phyloP scores from a whole-genome alignment of 805 yeast genomes.

The Dipodascus geniculatus region DNA sequence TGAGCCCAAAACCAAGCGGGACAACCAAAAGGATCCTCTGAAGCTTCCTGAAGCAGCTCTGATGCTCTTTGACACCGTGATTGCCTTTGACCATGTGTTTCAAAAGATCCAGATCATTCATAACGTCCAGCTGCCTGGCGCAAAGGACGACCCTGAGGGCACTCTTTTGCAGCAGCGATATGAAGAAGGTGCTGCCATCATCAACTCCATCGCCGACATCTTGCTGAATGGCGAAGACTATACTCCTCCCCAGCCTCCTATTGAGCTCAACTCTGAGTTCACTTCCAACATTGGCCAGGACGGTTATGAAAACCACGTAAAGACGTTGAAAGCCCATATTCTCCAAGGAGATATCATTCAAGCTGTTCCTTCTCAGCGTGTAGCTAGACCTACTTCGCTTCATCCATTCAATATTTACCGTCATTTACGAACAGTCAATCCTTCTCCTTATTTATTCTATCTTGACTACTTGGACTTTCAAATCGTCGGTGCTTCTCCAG shows the following conservation, averaged over 20 bases:
- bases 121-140: constrained; percentile 44
- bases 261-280: constrained; percentile 55
- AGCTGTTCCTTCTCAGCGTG: constrained; percentile 96
- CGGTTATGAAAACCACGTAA: constrained; percentile 82
- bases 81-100: constrained; percentile 89
- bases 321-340: constrained; percentile 65
- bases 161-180: constrained; percentile 29
- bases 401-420: constrained; percentile 96
- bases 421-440: constrained; percentile 90
- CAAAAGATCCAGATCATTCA: constrained; percentile 86
- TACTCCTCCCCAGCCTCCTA: constrained; percentile 64
- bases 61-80: constrained; percentile 82
- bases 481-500: constrained; percentile 96
- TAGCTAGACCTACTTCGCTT: constrained; percentile 85
- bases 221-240: constrained; percentile 25
- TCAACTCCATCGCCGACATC: constrained; percentile 36
- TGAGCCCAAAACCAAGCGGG: constrained; percentile 78
- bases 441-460: constrained; percentile 93
- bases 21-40: constrained; percentile 59
- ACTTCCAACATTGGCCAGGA: constrained; percentile 85
- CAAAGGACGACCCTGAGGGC: constrained; percentile 20
- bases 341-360: constrained; percentile 89
- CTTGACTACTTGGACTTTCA: constrained; percentile 88
- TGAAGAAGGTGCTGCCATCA: constrained; percentile 42
- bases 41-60: constrained; percentile 83